Conservation (phyloP, 2,329 filamentous ascomycete species). For the Ophiostoma ips region DNA sequence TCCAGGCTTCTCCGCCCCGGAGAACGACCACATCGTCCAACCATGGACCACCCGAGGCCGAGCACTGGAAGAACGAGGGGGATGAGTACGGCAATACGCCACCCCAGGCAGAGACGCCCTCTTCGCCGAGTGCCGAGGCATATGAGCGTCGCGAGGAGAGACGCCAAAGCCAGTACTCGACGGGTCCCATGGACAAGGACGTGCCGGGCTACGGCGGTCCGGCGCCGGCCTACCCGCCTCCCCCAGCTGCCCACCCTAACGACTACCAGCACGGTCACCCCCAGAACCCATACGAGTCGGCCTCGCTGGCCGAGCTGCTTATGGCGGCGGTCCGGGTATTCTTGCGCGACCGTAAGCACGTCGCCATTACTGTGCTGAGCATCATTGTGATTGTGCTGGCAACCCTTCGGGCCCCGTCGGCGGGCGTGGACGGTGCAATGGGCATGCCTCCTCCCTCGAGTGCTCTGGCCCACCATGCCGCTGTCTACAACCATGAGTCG, state of each 20-base stretch:
- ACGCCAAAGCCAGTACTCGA: constrained; percentile 11
- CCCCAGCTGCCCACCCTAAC: not conserved
- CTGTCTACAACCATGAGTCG: not conserved
- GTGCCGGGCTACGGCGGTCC: not conserved
- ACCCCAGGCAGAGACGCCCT: constrained; percentile 13
- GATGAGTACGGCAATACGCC: constrained; percentile 36
- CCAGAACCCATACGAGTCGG: constrained; percentile 22
- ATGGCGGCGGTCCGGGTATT: constrained; percentile 39
- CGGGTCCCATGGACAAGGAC: not conserved
- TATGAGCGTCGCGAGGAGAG: constrained; percentile 21
- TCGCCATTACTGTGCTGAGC: constrained; percentile 41
- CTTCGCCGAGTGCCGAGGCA: constrained; percentile 17
- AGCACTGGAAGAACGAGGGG: constrained; percentile 25
- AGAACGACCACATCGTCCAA: not conserved
- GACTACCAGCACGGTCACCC: not conserved
- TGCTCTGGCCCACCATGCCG: not conserved
- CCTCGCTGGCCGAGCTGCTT: constrained; percentile 39
- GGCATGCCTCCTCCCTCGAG: too few species aligned
- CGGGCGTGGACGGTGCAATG: not conserved
- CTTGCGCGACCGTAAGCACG: constrained; percentile 44
- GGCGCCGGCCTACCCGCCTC: not conserved
- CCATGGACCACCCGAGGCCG: not conserved
- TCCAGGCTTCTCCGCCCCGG: constrained; percentile 3
- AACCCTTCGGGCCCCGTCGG: constrained; percentile 25
- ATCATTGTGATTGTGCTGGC: constrained; percentile 36